Evolutionary conservation across 2,329 filamentous ascomycete species (phyloP), one percentile per base, ranked within the genome.

Genomic region (Mariannaea elegans): DNA sequence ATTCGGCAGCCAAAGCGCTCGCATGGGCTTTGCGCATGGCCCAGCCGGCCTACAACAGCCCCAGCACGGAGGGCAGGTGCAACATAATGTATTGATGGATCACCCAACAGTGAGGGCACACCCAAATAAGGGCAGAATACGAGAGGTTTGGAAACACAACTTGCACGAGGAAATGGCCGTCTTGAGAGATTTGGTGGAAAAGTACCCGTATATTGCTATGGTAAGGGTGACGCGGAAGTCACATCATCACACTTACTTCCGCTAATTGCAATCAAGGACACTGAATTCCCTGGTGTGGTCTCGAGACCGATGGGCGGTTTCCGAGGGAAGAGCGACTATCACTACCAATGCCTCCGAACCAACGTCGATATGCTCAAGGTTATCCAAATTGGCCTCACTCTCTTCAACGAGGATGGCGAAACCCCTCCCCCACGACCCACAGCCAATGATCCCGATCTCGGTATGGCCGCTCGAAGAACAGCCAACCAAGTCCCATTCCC

Each of bases 281-380:
- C 95, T 21, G 94, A 98, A 75, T 99, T 99, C 70, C 95, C 95
- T n/a, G 95, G 95, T 57, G 93, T 99, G 52, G 94, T 99, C 52
- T 93, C 94, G 23, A 87, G 95, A 67, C 95, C 95, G 2, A 98
- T 99, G 84, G 95, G 95, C 47, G 88, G 90, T 56, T 99, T 99
- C 76, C 88, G 91, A 60, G 95, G 92, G 59, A 98, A 97, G 80
- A 95, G 93, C 66, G 94, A 97, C 71, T 99, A 99, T 74, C 95
- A 99, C 76, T 99, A 99, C 79, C 95, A 99, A 81, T 98, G 94
- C 61, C 84, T 99, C 45, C 91, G 95, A 62, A 96, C 93, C 70
- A 99, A 99, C 74, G 95, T 99, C 72, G 95, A 99, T 74, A 88
- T 99, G 72, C 87, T 99, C 71, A 97, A 97, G 76, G 94, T 98